These are phyloP conservation scores for Cupressus sempervirens DNA, from an alignment of 75 land plant species.

Conservation along the genomic window DNA sequence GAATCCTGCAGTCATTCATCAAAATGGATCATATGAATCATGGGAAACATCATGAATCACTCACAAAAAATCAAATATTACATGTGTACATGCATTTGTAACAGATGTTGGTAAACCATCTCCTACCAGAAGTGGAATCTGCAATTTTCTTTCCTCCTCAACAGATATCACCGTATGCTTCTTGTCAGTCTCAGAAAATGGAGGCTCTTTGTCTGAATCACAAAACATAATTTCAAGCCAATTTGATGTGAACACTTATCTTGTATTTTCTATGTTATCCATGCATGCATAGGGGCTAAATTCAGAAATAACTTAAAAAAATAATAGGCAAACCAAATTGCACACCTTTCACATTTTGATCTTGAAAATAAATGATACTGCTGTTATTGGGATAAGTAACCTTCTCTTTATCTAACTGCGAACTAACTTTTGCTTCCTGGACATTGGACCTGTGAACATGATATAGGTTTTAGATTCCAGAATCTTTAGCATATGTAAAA, in stretches of 20 bases:
- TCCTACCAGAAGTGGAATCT: slow-evolving; percentile 5
- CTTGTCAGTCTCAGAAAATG: background rate
- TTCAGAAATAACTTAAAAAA: background rate
- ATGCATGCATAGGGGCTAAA: background rate
- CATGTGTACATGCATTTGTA: background rate
- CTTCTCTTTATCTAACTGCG: background rate
- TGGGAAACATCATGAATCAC: background rate
- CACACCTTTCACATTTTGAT: background rate
- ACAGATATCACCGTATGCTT: background rate
- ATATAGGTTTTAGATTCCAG: background rate
- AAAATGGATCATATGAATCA: background rate
- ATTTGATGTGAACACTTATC: background rate
- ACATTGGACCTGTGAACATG: background rate
- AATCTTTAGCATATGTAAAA: background rate
- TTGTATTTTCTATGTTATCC: background rate
- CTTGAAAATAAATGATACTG: background rate
- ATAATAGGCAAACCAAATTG: background rate
- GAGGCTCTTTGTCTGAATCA: background rate
- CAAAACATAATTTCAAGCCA: background rate
- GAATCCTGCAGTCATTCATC: background rate
- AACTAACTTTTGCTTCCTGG: background rate
- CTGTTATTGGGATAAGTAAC: background rate
- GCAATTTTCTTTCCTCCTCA: background rate
- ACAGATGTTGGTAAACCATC: background rate
- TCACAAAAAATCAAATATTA: background rate